phyloP scores from a whole-genome alignment of 441 rosid species.

The Melastoma candidum region DNA sequence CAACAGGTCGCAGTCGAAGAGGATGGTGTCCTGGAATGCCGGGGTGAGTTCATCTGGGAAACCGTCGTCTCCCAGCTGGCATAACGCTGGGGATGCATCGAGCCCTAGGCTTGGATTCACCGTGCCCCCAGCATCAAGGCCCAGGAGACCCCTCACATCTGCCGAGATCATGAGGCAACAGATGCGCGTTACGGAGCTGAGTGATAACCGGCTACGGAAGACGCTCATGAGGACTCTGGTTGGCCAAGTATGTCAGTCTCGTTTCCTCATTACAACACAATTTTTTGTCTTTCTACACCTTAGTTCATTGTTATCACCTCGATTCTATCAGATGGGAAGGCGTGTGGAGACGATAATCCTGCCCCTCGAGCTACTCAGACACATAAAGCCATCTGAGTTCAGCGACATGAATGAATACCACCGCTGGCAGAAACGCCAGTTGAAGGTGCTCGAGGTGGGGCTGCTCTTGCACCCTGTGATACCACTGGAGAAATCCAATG shows the following conservation, averaged over 20 bases:
- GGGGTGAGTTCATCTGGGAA: conserved; percentile 22
- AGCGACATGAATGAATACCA: conserved; percentile 63
- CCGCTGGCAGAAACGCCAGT: conserved; percentile 74
- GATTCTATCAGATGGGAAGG: conserved; percentile 43
- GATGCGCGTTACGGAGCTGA: conserved; percentile 79
- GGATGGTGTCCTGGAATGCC: conserved; percentile 33
- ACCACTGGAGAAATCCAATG: conserved; percentile 54
- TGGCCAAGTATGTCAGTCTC: conserved; percentile 62
- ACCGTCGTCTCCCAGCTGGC: conserved; percentile 38
- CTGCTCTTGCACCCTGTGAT: conserved; percentile 65
- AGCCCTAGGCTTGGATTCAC: conserved; percentile 24
- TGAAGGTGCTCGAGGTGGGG: conserved; percentile 67
- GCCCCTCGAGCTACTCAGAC: conserved; percentile 84
- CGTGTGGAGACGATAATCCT: conserved; percentile 80
- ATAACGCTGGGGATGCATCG: conserved; percentile 16
- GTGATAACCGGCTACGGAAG: conserved; percentile 73
- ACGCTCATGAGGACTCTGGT: conserved; percentile 87
- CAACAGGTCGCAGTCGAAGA: conserved; percentile 54
- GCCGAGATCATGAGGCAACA: conserved; percentile 95
- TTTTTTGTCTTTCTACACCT: too few relatives aligned
- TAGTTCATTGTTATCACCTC: too few relatives aligned
- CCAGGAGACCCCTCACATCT: conserved; percentile 70
- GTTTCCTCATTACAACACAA: not conserved
- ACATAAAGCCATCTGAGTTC: conserved; percentile 73
- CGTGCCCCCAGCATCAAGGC: conserved; percentile 20